Evolutionary conservation across 805 yeast species (phyloP).

Genomic region (Wickerhamiella australiensis): DNA sequence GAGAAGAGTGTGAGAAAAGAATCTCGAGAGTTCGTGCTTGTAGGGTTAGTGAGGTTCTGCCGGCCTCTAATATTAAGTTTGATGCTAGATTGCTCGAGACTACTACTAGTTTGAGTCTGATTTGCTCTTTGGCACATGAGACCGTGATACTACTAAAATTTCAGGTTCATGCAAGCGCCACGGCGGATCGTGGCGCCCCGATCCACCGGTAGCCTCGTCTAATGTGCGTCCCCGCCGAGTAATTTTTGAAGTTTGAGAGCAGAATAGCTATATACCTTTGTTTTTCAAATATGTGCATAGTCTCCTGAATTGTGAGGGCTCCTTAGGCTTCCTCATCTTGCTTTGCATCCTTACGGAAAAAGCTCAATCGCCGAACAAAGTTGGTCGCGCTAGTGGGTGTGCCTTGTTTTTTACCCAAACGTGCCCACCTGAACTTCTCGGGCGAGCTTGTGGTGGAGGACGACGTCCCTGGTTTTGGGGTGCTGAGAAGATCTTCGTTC

Average conservation of each 20-base stretch:
- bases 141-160: too few relatives aligned
- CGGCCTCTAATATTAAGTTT: too few relatives aligned
- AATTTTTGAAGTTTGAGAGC: too few relatives aligned
- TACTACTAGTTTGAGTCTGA: too few relatives aligned
- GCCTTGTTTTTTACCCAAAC: background rate
- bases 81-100: too few relatives aligned
- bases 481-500: background rate
- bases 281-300: too few relatives aligned
- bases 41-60: too few relatives aligned
- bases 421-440: conserved; percentile 10
- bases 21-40: background rate
- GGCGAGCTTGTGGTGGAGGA: conserved; percentile 5
- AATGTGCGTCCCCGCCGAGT: too few relatives aligned
- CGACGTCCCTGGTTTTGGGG: background rate
- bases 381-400: conserved; percentile 2
- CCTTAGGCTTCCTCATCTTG: background rate
- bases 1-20: background rate
- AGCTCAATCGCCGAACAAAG: conserved; percentile 13
- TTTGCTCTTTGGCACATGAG: too few relatives aligned
- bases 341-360: conserved; percentile 10
- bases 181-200: background rate
- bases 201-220: background rate
- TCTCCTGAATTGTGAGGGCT: too few relatives aligned
- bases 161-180: background rate
- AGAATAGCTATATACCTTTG: background rate